Conservation (phyloP, 129 eudicot genomes). For the Flaveria trinervia region DNA sequence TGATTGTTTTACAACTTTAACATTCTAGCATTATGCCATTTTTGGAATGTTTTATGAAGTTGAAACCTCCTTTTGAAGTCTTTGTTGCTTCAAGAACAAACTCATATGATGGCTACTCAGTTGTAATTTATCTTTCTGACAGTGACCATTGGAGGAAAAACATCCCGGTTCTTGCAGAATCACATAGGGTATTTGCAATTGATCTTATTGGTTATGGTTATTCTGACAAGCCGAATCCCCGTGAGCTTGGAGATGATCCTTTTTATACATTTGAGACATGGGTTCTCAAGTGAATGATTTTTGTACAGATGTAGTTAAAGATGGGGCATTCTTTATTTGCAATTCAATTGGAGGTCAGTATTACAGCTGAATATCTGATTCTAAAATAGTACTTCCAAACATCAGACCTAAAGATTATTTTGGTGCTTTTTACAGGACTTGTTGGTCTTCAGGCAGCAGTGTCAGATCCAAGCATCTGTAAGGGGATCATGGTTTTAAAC, state of each 20-base stretch:
- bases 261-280: conserved; percentile 95
- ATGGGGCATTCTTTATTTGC: conserved; percentile 88
- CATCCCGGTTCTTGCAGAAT: conserved; percentile 69
- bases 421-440: conserved; percentile 53
- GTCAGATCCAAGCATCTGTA: conserved; percentile 61
- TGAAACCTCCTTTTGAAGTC: background rate
- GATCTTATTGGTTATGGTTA: conserved; percentile 98
- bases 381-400: background rate
- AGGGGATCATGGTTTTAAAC: conserved; percentile 77
- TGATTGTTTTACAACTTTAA: background rate
- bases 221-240: conserved; percentile 96
- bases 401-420: background rate
- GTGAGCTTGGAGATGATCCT: conserved; percentile 56
- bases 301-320: conserved; percentile 66
- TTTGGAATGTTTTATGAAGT: conserved; percentile 1
- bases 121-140: conserved; percentile 24
- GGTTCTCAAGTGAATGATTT: conserved; percentile 87
- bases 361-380: too few species aligned
- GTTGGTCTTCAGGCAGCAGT: conserved; percentile 98
- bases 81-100: conserved; percentile 13
- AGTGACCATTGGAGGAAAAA: conserved; percentile 99
- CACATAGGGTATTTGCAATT: conserved; percentile 78
- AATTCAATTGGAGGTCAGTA: conserved; percentile 90
- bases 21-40: background rate
- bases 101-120: conserved; percentile 1